Base-by-base conservation (phyloP, 1,284 basidiomycete genomes). In the Cutaneotrichosporon dermatis region DNA sequence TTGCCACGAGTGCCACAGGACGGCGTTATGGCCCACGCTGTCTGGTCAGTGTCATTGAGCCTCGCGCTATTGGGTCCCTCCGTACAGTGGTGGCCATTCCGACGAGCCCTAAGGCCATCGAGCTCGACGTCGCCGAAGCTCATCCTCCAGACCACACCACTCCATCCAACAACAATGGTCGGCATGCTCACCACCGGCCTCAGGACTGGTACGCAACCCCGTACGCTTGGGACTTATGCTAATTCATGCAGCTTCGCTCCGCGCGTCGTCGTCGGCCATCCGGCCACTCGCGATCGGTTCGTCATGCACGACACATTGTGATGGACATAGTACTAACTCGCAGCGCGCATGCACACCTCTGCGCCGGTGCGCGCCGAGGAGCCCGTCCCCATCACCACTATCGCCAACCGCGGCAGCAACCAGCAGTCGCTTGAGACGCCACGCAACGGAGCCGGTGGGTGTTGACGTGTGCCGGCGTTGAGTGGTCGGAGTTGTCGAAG, bases 381-480 rank as follows among this genome's bases (percentile, higher is more conserved):
- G 69, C 46, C 70, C 76, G 37, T 75, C 69, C 40, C 77, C 76
- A 66, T 77, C 54, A 79, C 77, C 41, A 62, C 69, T 10, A 64
- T 81, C 60, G 92, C 92, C 11, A 85, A 88, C 72, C 83, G 82
- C 57, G 88, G 86, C 55, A 90, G 88, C 50, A 90, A 91, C 74
- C 91, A 94, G 75, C 81, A 85, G 61, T 89, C 87, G 73, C 82
- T 98, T 65, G 89, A 94, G 81, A 88, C 86, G 16, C 94, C 94
- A 15, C 83, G 84, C 74, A 97, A 95, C 79, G 88, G 85, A 76
- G 91, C 89, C 71, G 92, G 92, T 91, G 70, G 65, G 87, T 82
- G 34, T 35, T n/a, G n/a, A n/a, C n/a, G n/a, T n/a, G n/a, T n/a
- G n/a, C n/a, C n/a, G n/a, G n/a, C n/a, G n/a, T n/a, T n/a, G n/a